Evolutionary conservation across 1,284 basidiomycete genomes (phyloP), one percentile per base, ranked within the genome.

Genomic region (Xerocomus nothofagi): DNA sequence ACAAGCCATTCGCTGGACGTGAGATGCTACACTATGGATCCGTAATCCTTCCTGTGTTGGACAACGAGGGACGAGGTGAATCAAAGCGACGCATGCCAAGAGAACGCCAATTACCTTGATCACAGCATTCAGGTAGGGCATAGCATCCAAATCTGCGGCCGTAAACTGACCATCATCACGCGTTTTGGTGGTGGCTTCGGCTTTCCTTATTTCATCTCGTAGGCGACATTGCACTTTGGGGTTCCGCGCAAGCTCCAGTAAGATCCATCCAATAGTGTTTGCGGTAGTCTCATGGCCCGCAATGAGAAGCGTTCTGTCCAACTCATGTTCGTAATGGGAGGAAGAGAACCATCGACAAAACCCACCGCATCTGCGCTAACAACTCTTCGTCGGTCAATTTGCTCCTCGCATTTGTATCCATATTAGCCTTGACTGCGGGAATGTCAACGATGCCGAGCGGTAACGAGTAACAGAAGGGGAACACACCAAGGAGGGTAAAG

Each of bases 271-370:
- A 29, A 73, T 51, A 4, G 71, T 66, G 43, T 62, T 74, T 14
- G 77, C 67, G 0, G 74, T 77, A 2, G 79, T 78, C 53, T 83
- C 80, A 50, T 83, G 76, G 0, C 81, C 77, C 10, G 71, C 70
- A 39, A 73, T 49, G 11, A 78, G 44, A 26, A 47, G 14, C 11
- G 30, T 20, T 11, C 55, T 55, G 15, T 14, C 11, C 18, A 10
- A 6, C 1, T 15, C 17, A 12, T 12, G 17, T 37, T 26, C 3
- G 11, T 10, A 2, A 24, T 9, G 4, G n/a, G 12, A 15, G 0
- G 18, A 5, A 9, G 27, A 21, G 4, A 1, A 34, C 30, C 5
- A 4, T 21, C 1, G 6, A 36, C 18, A 20, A 33, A 31, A 17
- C 55, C 0, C 42, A 76, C 75, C 75, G 65, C 73, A 85, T 78